Base-by-base conservation (phyloP, 208 protist species). In the Blechomonas ayalai region DNA sequence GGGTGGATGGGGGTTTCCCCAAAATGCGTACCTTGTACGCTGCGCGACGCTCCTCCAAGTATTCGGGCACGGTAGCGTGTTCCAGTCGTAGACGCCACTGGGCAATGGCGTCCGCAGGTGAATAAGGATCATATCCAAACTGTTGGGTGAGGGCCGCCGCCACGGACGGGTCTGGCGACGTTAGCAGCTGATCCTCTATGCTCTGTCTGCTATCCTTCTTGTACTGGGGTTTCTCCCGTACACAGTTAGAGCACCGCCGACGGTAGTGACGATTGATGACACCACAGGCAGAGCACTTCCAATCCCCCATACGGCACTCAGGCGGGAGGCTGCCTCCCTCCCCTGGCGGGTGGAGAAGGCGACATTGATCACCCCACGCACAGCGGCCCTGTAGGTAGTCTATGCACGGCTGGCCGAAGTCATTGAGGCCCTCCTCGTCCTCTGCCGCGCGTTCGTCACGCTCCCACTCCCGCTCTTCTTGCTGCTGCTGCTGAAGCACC, bases 251-350 rank as follows among this genome's bases (percentile, higher is more conserved):
- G 65, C 88, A 95, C 36, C 83, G 74, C 19, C 82, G 74, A 29
- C 86, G 83, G 62, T 84, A 95, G 62, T 95, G 88, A 0, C 88
- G 83, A 67, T 95, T 95, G 47, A 95, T 95, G 24, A 78, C 77
- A 43, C 83, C 88, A 40, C 88, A 95, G 3, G 68, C 68, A 3
- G 66, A 49, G 54, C 88, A 95, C 62, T 92, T 92, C 84, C 88
- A 95, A 64, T 95, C 88, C 0, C 88, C 88, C 44, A 86, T 74
- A 18, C 84, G 77, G 53, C 83, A 92, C 59, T 91, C 83, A 7
- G 60, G 60, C 24, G 88, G 88, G 26, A 95, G 65, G 28, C 82
- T 74, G 45, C 82, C 84, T 51, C 92, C 82, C 67, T 89, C 74
- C 12, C 84, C 88, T 5, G 82, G 81, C 1, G 88, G 88, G 54